Evolutionary conservation across 2,329 filamentous ascomycete genomes (phyloP), one percentile per base, ranked within the genome.

Genomic region (Coleophoma eucalyptorum): DNA sequence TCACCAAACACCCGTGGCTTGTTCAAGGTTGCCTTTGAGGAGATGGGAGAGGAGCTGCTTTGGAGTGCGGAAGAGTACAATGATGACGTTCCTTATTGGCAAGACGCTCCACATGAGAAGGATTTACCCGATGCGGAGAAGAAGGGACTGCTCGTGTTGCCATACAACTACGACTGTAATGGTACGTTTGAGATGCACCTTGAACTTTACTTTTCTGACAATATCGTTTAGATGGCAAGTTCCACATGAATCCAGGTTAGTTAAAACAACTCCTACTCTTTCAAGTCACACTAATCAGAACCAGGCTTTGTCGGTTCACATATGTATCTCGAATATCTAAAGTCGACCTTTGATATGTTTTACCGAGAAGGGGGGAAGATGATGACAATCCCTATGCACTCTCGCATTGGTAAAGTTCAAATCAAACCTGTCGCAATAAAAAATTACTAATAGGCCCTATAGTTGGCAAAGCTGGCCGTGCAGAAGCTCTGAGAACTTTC

Each of bases 371-470:
- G 58, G 3, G 76, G 75, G 2, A 78, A 77, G 65, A 79, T 81
- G 74, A 80, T 81, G 77, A 80, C 76, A 0, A 69, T 80, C 20
- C 75, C 73, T 0, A 59, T 80, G 43, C 77, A 80, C 56, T 78
- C 73, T 48, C 68, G 77, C 5, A 76, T 78, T 50, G 21, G 42
- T 44, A 26, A 12, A 70, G 35, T n/a, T n/a, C 16, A n/a, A 3
- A 26, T 8, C 26, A 26, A 26, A 8, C 26, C 4, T 26, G 4
- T 26, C 26, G 10, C 26, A 8, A 26, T 7, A 26, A 7, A 19
- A 2, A 5, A 1, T 18, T 19, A n/a, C 19, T 34, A 16, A 44
- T 26, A 13, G 19, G n/a, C 4, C 16, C 10, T 26, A 15, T 8
- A 44, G 45, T 76, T 20, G 78, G 78, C 0, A 70, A 75, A 40